These are phyloP conservation scores for Logfia minima DNA, from an alignment of 129 eudicot genomes.

Conservation along the genomic window DNA sequence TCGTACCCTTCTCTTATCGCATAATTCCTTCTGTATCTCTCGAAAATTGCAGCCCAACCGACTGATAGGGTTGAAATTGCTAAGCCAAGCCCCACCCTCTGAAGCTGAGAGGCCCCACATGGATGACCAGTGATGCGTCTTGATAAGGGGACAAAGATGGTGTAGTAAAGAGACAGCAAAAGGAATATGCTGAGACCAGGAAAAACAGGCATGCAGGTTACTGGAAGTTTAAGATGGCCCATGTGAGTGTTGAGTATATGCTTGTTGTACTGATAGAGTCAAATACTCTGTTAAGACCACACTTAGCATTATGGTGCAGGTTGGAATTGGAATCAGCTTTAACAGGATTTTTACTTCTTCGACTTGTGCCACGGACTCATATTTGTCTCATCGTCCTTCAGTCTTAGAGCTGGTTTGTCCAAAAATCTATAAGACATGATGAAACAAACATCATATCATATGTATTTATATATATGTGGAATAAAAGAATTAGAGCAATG, in stretches of 20 bases:
- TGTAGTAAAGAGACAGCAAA: conserved; percentile 72
- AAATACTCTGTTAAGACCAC: conserved; percentile 73
- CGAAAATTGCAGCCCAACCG: conserved; percentile 89
- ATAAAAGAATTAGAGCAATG: too few relatives aligned
- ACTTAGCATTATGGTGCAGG: conserved; percentile 82
- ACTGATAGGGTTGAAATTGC: conserved; percentile 78
- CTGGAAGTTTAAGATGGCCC: conserved; percentile 84
- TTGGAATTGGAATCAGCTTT: conserved; percentile 73
- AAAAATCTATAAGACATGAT: conserved; percentile 47
- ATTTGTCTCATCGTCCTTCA: conserved; percentile 53
- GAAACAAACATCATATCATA: not conserved
- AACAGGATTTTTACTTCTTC: conserved; percentile 85
- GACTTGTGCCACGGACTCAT: conserved; percentile 83
- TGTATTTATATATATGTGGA: not conserved
- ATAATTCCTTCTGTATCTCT: conserved; percentile 74
- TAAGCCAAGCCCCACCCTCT: conserved; percentile 87
- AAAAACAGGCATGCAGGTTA: conserved; percentile 97
- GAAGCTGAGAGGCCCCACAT: conserved; percentile 94
- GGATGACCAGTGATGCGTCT: conserved; percentile 87
- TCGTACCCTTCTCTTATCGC: conserved; percentile 75
- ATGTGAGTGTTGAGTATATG: conserved; percentile 71
- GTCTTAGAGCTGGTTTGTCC: conserved; percentile 90
- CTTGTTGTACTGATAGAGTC: conserved; percentile 90
- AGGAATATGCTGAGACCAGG: conserved; percentile 90
- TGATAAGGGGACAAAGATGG: conserved; percentile 71